These are phyloP conservation scores for Coemansia sp. DNA, from an alignment of 192 early-diverging fungal species.

Conservation along the genomic window DNA sequence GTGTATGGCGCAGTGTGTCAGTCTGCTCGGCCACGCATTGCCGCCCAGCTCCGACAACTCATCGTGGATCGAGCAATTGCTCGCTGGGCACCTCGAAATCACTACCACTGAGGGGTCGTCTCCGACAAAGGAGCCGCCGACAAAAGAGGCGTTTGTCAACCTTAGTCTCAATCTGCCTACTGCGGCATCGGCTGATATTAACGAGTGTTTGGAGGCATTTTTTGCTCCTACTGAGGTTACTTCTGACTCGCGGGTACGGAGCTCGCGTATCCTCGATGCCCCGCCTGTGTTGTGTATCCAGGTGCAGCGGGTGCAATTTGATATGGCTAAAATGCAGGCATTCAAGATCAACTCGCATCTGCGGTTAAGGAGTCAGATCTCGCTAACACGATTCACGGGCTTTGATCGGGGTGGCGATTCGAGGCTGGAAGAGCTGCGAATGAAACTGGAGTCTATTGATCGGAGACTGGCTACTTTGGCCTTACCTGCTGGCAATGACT, in stretches of 20 bases:
- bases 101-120: neutral
- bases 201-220: conserved; percentile 45
- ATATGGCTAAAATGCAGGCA: conserved; percentile 56
- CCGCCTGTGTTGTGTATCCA: conserved; percentile 76
- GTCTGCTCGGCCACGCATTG: conserved; percentile 64
- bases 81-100: conserved; percentile 34
- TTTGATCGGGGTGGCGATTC: conserved; percentile 10
- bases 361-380: conserved; percentile 63
- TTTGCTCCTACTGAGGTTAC: conserved; percentile 39
- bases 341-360: conserved; percentile 76
- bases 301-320: conserved; percentile 72
- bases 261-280: conserved; percentile 39
- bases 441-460: conserved; percentile 2
- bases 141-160: conserved; percentile 34
- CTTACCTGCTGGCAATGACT: conserved; percentile 16
- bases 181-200: conserved; percentile 34
- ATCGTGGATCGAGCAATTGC: conserved; percentile 46
- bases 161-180: conserved; percentile 42
- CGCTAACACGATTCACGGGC: conserved; percentile 61
- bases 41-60: conserved; percentile 27
- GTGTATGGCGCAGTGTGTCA: conserved; percentile 72
- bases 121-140: neutral
- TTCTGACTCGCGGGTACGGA: conserved; percentile 12
- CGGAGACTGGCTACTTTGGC: conserved; percentile 12
- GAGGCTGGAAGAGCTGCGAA: conserved; percentile 8